phyloP scores from a whole-genome alignment of 1,284 basidiomycete species.

The Irpex sp. region DNA sequence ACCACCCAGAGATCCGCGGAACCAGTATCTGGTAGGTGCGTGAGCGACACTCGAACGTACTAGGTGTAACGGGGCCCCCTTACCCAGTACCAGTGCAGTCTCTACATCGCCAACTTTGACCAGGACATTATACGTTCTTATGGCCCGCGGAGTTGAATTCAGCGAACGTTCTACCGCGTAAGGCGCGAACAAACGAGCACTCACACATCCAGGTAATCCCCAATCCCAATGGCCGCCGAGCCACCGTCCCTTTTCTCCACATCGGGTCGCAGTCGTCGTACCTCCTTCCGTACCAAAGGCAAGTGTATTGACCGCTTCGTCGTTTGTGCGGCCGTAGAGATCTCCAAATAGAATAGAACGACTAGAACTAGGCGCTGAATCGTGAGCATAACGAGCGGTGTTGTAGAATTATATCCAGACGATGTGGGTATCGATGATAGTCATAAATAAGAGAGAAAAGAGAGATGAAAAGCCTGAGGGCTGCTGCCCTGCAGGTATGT shows the following conservation, averaged over 20 bases:
- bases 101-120: conserved; percentile 25
- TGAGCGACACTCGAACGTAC: background rate
- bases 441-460: background rate
- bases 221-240: conserved; percentile 21
- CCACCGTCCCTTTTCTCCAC: conserved; percentile 12
- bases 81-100: conserved; percentile 28
- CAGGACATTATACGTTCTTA: conserved; percentile 30
- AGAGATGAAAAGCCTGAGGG: background rate
- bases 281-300: conserved; percentile 10
- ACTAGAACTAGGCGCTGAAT: conserved; percentile 1
- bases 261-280: background rate
- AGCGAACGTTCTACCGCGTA: background rate
- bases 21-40: conserved; percentile 29
- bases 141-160: background rate
- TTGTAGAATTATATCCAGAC: background rate
- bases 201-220: conserved; percentile 27
- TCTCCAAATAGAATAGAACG: background rate
- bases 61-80: background rate
- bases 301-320: conserved; percentile 9
- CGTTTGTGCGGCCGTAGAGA: background rate
- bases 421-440: background rate
- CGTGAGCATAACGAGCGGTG: conserved; percentile 1
- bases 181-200: conserved; percentile 7
- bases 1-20: conserved; percentile 38
- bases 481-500: conserved; percentile 5